Base-by-base conservation (phyloP, 345 rosid species). In the Luvunga scandens region DNA sequence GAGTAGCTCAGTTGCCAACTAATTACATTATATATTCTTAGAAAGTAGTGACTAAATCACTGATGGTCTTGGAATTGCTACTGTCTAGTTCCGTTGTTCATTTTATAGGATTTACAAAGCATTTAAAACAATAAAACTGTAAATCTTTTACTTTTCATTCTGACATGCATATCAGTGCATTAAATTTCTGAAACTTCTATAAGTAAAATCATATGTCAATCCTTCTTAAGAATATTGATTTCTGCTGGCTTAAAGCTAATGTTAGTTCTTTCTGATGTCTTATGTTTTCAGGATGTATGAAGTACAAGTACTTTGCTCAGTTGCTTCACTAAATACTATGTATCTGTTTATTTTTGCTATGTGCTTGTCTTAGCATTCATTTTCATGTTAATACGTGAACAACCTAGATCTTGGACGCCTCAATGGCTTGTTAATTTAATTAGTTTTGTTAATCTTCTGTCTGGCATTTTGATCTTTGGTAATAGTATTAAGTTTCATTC, bases 201-300 rank as follows among this genome's bases (percentile, higher is more conserved):
- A 59, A 60, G 76, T 33, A 60, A 62, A 73, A 59, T 36, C 76
- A 60, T 7, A 73, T 57, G 8, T 19, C 33, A 57, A 57, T n/a
- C 65, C 45, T 72, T 24, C 55, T 59, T 36, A 27, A 59, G 14
- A 60, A 73, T 5, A 38, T 6, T 72, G 34, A 73, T 73, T 73
- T 73, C 48, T 60, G 13, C 61, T 36, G 53, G 55, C 25, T 38
- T n/a, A n/a, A 24, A n/a, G 24, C 31, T 34, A 61, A 36, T 60
- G 67, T 59, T n/a, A 38, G 19, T 73, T 9, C 53, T 27, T 61
- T 56, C 57, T 53, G 22, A 53, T 8, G 22, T 53, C 27, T 38
- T 6, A 27, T 36, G 50, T 60, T 25, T 39, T 27, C 19, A 22
- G 5, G 7, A 28, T n/a, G 18, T 22, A 13, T 5, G 22, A 72